Conservation (phyloP, 2,329 filamentous ascomycete species). For the Diaporthe citri region DNA sequence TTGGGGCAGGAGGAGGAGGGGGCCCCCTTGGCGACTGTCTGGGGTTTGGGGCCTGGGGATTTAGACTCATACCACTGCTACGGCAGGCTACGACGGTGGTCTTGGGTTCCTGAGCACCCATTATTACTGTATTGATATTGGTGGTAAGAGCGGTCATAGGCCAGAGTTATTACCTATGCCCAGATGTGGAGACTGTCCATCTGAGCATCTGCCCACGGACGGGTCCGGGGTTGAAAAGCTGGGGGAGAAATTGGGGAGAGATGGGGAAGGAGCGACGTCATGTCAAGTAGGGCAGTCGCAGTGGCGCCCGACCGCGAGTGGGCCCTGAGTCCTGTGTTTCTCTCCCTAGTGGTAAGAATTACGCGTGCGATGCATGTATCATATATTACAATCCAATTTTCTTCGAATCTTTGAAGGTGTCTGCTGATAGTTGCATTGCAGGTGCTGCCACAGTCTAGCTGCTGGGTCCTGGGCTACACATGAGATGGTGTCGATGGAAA, state of each 20-base stretch:
- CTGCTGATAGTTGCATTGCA: background rate
- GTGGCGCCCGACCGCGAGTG: background rate
- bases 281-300: background rate
- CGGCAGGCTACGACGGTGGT: background rate
- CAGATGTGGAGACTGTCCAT: background rate
- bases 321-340: background rate
- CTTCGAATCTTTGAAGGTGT: background rate
- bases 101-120: background rate
- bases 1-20: background rate
- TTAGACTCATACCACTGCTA: conserved; percentile 3
- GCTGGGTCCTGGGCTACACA: background rate
- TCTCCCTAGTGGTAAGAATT: background rate
- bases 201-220: background rate
- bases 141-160: conserved; percentile 6
- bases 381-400: background rate
- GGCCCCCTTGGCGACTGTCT: conserved; percentile 4
- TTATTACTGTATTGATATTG: background rate
- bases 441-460: no score
- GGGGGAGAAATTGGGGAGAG: background rate
- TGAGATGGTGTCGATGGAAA: background rate
- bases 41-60: background rate
- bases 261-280: conserved; percentile 18
- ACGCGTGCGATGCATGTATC: no score
- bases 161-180: conserved; percentile 4
- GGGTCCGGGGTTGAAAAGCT: conserved; percentile 25